phyloP scores from a whole-genome alignment of 73 alveolate species.

The Paramecium biaurelia region DNA sequence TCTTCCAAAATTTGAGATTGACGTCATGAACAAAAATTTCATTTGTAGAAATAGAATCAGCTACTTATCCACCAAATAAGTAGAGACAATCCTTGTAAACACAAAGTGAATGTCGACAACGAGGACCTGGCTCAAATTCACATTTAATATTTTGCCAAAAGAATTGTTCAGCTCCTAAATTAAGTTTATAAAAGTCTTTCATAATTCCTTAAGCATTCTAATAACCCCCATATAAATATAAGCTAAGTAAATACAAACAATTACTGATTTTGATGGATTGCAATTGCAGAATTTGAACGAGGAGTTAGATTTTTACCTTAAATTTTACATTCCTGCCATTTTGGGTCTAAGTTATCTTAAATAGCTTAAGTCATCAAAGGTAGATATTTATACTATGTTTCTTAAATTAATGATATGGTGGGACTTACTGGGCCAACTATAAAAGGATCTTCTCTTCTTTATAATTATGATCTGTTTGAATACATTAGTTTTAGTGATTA shows the following conservation, averaged over 20 bases:
- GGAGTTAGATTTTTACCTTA: not conserved
- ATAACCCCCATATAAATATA: conserved; percentile 57
- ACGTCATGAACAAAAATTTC: not conserved
- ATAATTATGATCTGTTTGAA: not conserved
- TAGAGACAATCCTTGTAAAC: not conserved
- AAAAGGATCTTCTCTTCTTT: not conserved
- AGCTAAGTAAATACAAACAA: not conserved
- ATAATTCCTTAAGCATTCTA: conserved; percentile 12
- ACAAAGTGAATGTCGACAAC: not conserved
- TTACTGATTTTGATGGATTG: not conserved
- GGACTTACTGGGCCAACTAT: not conserved
- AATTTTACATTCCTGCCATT: conserved; percentile 61
- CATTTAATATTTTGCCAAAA: conserved; percentile 15
- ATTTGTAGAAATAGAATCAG: not conserved
- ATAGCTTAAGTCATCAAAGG: not conserved
- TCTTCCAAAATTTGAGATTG: not conserved
- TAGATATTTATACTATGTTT: not conserved
- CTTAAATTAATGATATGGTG: not conserved
- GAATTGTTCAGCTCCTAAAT: not conserved
- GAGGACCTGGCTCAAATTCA: conserved; percentile 35
- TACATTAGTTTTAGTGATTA: not conserved
- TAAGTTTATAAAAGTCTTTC: conserved; percentile 54
- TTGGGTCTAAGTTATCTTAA: conserved; percentile 29
- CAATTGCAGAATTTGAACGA: conserved; percentile 28
- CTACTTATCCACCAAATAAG: conserved; percentile 27